Base-by-base conservation (phyloP, 192 early-diverging fungal genomes). In the Funneliformis mosseae region DNA sequence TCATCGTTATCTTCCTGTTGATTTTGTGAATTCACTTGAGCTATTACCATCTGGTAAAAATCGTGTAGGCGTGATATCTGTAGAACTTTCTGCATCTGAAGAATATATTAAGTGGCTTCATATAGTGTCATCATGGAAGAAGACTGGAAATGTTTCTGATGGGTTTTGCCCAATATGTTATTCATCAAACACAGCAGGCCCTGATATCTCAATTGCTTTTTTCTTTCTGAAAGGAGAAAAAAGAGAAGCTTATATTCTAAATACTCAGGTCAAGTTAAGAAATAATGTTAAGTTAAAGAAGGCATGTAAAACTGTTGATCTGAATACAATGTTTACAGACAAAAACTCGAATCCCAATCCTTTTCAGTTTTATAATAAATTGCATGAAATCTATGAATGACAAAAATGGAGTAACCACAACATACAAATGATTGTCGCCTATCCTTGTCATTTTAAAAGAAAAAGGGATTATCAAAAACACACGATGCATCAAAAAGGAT, bases 151-250 rank as follows among this genome's bases (percentile, higher is more conserved):
- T 4, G 63, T 66, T 66, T 14, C 28, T 66, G 21, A 64, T 0
- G 28, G 28, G 23, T 64, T 64, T 64, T 64, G 62, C 12, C 63
- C 63, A 33, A 66, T 66, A 66, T 66, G 63, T 4, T 66, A 28
- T 3, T 23, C 63, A 27, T 23, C 23, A 25, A 66, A 66, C 5
- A 66, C 63, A 27, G 63, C 63, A 14, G 63, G 63, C 0, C 63
- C 63, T 66, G 63, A 66, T 66, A 66, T 66, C 3, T 66, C 63
- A 27, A 66, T 66, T 66, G 63, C 63, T 14, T 66, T 64, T 64
- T 23, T 23, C 63, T 64, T 64, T 25, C 63, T 21, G n/a, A 28
- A 64, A 64, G 3, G 23, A 9, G n/a, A 27, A 28, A 28, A 64
- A 64, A 4, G 27, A 64, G 8, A 64, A 64, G 3, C 62, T 8